Evolutionary conservation across 441 rosid species (phyloP), one percentile per base, ranked within the genome.

Genomic region (Gossypium trilobum): DNA sequence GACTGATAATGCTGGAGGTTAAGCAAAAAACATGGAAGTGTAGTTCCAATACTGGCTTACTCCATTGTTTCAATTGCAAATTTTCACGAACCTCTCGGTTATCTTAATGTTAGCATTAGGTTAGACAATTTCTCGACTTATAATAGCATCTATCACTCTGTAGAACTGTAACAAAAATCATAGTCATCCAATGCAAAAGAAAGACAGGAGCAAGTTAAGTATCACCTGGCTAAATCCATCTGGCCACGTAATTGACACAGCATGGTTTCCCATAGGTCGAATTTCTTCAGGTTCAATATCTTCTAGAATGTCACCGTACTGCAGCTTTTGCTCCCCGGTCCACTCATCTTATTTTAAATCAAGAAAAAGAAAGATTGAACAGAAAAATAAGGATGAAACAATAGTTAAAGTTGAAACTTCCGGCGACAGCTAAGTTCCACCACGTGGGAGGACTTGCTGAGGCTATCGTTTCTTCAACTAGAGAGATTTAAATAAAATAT

Each of bases 211-310:
- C 17, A 16, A 17, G 48, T 8, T 2, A 61, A 68, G 33, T 1
- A 55, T 79, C 76, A 91, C 98, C 96, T 90, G 98, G 69, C 75
- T 91, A 78, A 93, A 91, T 69, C 98, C 98, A 50, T 93, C 98
- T 0, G 97, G 97, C 98, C 97, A 94, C 8, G 97, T 92, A 75
- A 91, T 91, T 8, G 95, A 88, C 73, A 90, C 96, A 0, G 98
- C 97, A 11, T 91, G 91, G 82, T 91, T 93, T 76, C 98, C 97
- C 96, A 91, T 88, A 2, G 97, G 96, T 52, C 86, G 85, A 74
- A 94, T 94, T 44, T 94, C 97, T 69, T 87, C 91, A 13, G 98
- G 98, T 80, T 91, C 93, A 6, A 91, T 88, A 77, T 90, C 92
- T 78, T 94, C 96, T 7, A 92, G 91, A 82, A 94, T 74, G 81